Conservation (phyloP, 768 basidiomycete genomes). For the Phallus indusiatus region DNA sequence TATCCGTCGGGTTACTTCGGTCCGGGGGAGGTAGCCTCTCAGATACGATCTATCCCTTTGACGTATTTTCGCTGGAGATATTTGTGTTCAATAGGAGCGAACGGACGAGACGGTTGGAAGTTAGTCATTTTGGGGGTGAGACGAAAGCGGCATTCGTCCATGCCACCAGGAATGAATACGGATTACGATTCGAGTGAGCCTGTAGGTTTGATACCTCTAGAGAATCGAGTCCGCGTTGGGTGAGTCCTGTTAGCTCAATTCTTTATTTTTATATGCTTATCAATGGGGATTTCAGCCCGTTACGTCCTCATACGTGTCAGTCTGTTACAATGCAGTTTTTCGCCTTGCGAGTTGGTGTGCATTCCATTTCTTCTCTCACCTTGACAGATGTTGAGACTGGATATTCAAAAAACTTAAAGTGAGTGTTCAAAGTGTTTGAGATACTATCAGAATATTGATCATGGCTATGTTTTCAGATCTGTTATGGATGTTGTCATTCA, state of each 20-base stretch:
- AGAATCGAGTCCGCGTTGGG: conserved; percentile 75
- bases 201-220: conserved; percentile 65
- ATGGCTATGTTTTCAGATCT: conserved; percentile 34
- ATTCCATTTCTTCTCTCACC: conserved; percentile 61
- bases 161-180: background rate
- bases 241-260: conserved; percentile 24
- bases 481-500: conserved; percentile 72
- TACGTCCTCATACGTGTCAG: conserved; percentile 75
- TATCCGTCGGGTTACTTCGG: conserved; percentile 51
- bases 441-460: background rate
- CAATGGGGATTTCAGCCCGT: conserved; percentile 44
- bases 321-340: conserved; percentile 82
- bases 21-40: conserved; percentile 14
- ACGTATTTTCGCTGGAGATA: conserved; percentile 73
- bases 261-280: background rate
- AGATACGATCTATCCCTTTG: conserved; percentile 56
- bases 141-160: conserved; percentile 25
- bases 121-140: conserved; percentile 55
- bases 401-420: conserved; percentile 68
- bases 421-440: conserved; percentile 13
- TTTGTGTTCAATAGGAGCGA: conserved; percentile 79
- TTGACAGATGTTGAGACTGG: conserved; percentile 70
- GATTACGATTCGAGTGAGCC: conserved; percentile 22
- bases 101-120: conserved; percentile 69
- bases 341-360: conserved; percentile 71